Evolutionary conservation across 257 asterid species (phyloP).

Genomic region (Linderniella brevidens): DNA sequence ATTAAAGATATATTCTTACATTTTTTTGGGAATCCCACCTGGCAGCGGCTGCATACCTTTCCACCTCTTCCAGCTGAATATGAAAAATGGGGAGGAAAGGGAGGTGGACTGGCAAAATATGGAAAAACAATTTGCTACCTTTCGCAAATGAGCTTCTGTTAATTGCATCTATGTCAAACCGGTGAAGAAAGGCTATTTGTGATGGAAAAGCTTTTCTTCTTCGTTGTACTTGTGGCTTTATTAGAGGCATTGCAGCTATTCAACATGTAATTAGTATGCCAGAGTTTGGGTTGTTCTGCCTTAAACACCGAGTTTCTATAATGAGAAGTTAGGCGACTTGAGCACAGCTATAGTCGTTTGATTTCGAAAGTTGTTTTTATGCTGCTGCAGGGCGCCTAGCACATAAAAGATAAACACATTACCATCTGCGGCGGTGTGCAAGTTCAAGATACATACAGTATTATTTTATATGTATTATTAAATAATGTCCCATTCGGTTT

Average conservation of each 20-base stretch:
- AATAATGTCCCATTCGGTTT: conserved; percentile 19
- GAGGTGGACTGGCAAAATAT: conserved; percentile 92
- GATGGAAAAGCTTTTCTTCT: conserved; percentile 94
- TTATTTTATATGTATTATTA: too few species aligned
- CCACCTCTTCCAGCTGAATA: conserved; percentile 89
- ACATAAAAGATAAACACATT: too few species aligned
- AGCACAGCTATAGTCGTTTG: too few species aligned
- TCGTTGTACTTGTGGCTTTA: conserved; percentile 87
- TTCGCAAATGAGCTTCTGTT: conserved; percentile 58
- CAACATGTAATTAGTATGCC: conserved; percentile 48
- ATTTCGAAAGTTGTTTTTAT: too few species aligned
- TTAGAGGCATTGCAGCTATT: conserved; percentile 65
- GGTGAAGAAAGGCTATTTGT: conserved; percentile 87
- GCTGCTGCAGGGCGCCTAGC: too few species aligned
- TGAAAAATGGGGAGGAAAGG: conserved; percentile 92
- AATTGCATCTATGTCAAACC: conserved; percentile 91
- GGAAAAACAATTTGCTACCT: conserved; percentile 72
- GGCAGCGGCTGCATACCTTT: conserved; percentile 50
- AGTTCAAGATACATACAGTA: too few species aligned
- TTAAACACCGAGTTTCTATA: conserved; percentile 17
- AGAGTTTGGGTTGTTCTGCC: conserved; percentile 20
- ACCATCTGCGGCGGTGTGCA: too few species aligned
- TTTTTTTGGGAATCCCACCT: conserved; percentile 91
- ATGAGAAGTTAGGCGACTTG: conserved; percentile 73
- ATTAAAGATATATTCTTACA: conserved; percentile 7